A percentile compares a stretch with the other conserved stretches of the same genome.
phyloP scores from a whole-genome alignment of 2,329 filamentous ascomycete genomes.

The Dactylellina leptospora region DNA sequence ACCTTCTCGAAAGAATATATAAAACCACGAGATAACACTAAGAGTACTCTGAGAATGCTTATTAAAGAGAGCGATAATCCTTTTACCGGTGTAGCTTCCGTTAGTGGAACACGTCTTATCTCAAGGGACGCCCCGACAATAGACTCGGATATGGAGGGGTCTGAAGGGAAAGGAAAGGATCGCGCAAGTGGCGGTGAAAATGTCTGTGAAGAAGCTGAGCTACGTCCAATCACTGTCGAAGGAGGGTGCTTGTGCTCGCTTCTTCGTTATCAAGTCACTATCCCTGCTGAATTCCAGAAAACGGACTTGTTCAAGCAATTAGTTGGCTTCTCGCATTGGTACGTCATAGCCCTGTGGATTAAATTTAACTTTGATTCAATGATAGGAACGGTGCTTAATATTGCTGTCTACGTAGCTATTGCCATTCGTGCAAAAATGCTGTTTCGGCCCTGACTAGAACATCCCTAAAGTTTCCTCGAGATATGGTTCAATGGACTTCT shows the following conservation, averaged over 20 bases:
- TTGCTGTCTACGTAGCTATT: no score
- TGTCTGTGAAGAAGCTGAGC: neutral
- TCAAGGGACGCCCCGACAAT: slow-evolving; percentile 3
- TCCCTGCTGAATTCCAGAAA: slow-evolving; percentile 36
- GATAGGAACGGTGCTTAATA: no score
- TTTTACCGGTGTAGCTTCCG: slow-evolving; percentile 10
- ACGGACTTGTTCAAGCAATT: slow-evolving; percentile 39
- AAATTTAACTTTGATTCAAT: no score
- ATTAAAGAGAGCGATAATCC: slow-evolving; percentile 26
- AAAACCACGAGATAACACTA: no score
- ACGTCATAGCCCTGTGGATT: no score
- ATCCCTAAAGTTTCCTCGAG: slow-evolving; percentile 34
- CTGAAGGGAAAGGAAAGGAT: slow-evolving; percentile 9
- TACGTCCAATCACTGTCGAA: slow-evolving; percentile 37
- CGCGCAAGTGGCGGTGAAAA: neutral
- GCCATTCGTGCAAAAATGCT: slow-evolving; percentile 35
- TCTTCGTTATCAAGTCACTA: slow-evolving; percentile 30
- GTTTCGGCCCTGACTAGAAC: slow-evolving; percentile 35
- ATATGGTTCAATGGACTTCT: slow-evolving; percentile 41
- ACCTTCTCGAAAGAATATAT: no score
- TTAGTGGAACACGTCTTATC: neutral
- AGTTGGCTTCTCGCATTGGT: slow-evolving; percentile 49
- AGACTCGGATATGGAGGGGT: neutral
- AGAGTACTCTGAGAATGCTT: slow-evolving; percentile 21
- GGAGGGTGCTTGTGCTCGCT: slow-evolving; percentile 41